A percentile compares a stretch with the other conserved stretches of the same genome.
These are phyloP conservation scores for Schizophyllum commune DNA, from an alignment of 1,284 basidiomycete genomes.

Conservation along the genomic window DNA sequence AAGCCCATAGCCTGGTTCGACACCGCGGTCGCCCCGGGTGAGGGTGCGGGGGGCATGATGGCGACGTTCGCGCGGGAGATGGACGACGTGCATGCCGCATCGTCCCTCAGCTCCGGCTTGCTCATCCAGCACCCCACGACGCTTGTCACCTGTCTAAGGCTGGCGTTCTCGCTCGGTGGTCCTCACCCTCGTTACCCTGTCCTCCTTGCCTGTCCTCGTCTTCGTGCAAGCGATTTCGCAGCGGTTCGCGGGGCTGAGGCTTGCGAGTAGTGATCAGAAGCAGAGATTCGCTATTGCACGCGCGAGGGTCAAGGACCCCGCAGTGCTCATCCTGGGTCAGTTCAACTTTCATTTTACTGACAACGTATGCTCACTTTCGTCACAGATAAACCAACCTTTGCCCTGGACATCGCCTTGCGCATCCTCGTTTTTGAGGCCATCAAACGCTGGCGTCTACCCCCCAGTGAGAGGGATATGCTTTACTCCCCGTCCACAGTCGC, in stretches of 20 bases:
- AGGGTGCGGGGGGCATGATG: constrained; percentile 81
- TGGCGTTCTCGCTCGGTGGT: constrained; percentile 69
- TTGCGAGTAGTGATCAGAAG: constrained; percentile 79
- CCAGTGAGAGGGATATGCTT: background rate
- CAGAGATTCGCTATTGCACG: constrained; percentile 92
- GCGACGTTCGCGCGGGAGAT: constrained; percentile 59
- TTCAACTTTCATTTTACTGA: constrained; percentile 12
- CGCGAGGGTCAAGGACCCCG: constrained; percentile 80
- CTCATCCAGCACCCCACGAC: constrained; percentile 66
- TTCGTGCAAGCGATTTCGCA: constrained; percentile 60
- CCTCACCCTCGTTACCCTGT: constrained; percentile 76
- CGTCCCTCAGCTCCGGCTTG: constrained; percentile 58
- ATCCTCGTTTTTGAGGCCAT: constrained; percentile 85
- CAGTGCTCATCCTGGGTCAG: constrained; percentile 86
- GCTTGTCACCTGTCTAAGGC: constrained; percentile 56
- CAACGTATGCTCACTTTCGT: background rate
- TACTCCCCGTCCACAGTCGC: background rate
- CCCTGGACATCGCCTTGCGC: constrained; percentile 87
- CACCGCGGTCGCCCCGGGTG: constrained; percentile 37
- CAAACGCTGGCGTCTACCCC: constrained; percentile 61
- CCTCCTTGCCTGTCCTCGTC: constrained; percentile 66
- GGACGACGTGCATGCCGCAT: constrained; percentile 74
- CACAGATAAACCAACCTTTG: constrained; percentile 92
- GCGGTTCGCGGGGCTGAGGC: background rate
- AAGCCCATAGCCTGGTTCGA: constrained; percentile 78